Evolutionary conservation across 257 asterid genomes (phyloP).

Genomic region (Solanum corneliomulleri): DNA sequence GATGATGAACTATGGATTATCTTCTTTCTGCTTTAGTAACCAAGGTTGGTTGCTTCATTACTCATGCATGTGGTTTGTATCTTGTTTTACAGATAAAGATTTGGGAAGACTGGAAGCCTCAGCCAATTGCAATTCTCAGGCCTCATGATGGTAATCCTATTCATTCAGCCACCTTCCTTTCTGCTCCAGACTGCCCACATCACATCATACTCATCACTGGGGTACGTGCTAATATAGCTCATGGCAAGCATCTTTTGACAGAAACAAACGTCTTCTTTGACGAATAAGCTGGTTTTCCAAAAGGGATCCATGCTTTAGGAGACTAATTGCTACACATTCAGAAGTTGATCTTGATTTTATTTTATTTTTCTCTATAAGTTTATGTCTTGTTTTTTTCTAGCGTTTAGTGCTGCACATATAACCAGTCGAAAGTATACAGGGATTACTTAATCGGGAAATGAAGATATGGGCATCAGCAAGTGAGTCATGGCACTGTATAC

Average conservation of each 20-base stretch:
- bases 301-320: not conserved
- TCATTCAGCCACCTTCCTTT: conserved; percentile 78
- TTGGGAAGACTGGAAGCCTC: conserved; percentile 84
- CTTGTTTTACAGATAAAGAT: conserved; percentile 63
- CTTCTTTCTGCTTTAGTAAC: not conserved
- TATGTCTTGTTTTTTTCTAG: not conserved
- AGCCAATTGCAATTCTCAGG: conserved; percentile 81
- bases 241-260: not conserved
- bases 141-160: conserved; percentile 96
- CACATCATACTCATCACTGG: conserved; percentile 95
- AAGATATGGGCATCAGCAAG: conserved; percentile 87
- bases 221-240: conserved; percentile 31
- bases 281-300: not conserved
- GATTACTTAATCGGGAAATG: conserved; percentile 77
- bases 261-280: not conserved
- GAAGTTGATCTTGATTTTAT: not conserved
- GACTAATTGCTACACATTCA: not conserved
- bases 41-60: not conserved
- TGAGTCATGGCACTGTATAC: conserved; percentile 87
- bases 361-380: not conserved
- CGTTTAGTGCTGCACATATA: not conserved
- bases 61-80: not conserved
- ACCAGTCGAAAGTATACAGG: conserved; percentile 31
- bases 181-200: conserved; percentile 80
- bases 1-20: not conserved